Conservation (phyloP, 2,329 filamentous ascomycete species). For the Drechslera avenae region DNA sequence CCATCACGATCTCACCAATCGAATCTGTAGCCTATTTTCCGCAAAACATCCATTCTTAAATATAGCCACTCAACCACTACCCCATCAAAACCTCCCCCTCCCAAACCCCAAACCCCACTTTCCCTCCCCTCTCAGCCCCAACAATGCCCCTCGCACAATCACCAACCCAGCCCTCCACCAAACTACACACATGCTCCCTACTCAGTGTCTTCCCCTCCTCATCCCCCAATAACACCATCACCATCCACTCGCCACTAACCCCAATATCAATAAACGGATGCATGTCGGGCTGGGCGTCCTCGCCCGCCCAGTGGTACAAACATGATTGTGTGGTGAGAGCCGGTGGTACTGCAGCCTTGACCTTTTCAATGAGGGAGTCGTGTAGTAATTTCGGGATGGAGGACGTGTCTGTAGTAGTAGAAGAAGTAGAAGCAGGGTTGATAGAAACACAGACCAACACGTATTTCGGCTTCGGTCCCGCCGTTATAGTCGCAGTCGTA, state of each 20-base stretch:
- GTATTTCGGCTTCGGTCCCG: background rate
- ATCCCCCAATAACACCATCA: constrained; percentile 10
- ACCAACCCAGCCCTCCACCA: constrained; percentile 7
- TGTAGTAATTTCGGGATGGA: background rate
- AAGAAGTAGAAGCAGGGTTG: background rate
- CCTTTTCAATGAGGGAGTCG: background rate
- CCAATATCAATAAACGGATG: constrained; percentile 19
- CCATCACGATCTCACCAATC: background rate
- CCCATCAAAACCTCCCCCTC: constrained; percentile 6
- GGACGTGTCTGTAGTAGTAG: background rate
- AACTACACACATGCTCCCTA: constrained; percentile 3
- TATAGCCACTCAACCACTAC: background rate
- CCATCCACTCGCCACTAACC: constrained; percentile 16
- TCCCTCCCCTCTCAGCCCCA: background rate
- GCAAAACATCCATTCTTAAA: background rate
- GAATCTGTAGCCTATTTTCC: background rate
- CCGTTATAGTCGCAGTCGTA: too few species aligned
- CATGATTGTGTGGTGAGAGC: constrained; percentile 1
- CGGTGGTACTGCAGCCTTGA: background rate
- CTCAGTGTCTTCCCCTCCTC: constrained; percentile 1
- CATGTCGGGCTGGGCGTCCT: constrained; percentile 20
- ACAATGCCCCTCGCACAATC: background rate
- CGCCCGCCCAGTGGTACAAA: constrained; percentile 15
- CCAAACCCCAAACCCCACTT: constrained; percentile 2
- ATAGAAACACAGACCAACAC: background rate